Evolutionary conservation across 495 filamentous ascomycete genomes (phyloP).

Genomic region (Echria macrotheca): DNA sequence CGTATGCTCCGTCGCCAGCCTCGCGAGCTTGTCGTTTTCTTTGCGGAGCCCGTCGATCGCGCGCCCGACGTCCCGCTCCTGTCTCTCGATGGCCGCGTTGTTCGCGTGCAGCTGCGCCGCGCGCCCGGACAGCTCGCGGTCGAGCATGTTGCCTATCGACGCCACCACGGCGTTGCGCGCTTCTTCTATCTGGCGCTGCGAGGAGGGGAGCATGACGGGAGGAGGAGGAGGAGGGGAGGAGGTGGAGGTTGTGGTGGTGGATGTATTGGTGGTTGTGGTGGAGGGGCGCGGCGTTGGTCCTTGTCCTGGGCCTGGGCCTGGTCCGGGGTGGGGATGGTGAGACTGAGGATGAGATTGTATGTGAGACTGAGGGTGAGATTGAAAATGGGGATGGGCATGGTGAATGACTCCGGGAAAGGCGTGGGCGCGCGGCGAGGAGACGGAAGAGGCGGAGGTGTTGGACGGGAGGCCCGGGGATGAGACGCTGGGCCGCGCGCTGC

Average conservation of each 20-base stretch:
- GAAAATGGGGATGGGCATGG: too few species aligned
- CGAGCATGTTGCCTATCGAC: conserved; percentile 69
- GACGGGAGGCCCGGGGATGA: not conserved
- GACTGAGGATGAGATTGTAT: not conserved
- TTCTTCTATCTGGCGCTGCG: conserved; percentile 48
- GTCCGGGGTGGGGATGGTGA: not conserved
- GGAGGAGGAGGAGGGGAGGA: not conserved
- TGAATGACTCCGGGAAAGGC: too few species aligned
- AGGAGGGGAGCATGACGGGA: not conserved
- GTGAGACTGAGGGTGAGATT: too few species aligned
- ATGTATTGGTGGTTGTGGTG: not conserved
- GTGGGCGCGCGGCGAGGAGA: too few species aligned
- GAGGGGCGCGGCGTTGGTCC: not conserved
- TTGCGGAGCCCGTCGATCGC: conserved; percentile 60
- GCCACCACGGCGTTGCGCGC: conserved; percentile 71
- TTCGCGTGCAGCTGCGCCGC: conserved; percentile 73
- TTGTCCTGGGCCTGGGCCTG: not conserved
- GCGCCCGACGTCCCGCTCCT: conserved; percentile 63
- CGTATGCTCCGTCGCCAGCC: conserved; percentile 61
- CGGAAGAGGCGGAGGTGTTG: not conserved
- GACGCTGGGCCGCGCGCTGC: too few species aligned
- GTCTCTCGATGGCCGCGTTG: conserved; percentile 58
- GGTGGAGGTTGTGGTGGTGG: not conserved
- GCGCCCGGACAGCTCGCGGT: conserved; percentile 65
- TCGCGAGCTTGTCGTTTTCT: conserved; percentile 66